Evolutionary conservation across 1,284 basidiomycete genomes (phyloP), one percentile per base, ranked within the genome.

Genomic region (Ganoderma leucocontextum): DNA sequence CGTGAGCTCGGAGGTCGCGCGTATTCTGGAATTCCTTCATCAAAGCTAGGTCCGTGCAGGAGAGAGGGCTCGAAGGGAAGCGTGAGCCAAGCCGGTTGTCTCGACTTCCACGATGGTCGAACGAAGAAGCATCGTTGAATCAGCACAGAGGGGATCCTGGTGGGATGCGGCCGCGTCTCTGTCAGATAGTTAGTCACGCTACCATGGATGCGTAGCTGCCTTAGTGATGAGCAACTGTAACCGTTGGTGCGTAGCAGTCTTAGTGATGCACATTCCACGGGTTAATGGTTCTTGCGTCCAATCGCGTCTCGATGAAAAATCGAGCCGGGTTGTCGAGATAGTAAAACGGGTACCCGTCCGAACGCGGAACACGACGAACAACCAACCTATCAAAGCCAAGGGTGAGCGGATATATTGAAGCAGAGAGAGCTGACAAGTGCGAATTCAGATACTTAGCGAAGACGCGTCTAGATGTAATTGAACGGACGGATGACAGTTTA

Each of bases 1-100:
- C 69, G 69, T 58, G 68, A 72, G 70, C 63, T 69, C 47, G 71
- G 44, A 49, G 60, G 67, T 72, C 68, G 68, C 68, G 71, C 68
- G 71, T 66, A 58, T 57, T 19, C 57, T 55, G 53, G 57, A 60
- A 44, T 63, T 41, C 36, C 62, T 59, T 70, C 60, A 63, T 38
- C 68, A 64, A 60, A 36, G 4, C 62, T 17, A 41, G 59, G 57
- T 42, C 22, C 39, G 39, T 39, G 35, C 19, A 19, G 52, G 19
- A 53, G 35, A 47, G 22, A 22, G 36, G 49, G 13, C 58, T 36
- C 52, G 36, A 25, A 49, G 64, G 64, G 62, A 64, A 36, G 64
- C 22, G 4, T 17, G 66, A 61, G 42, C 44, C 44, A 47, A 47
- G n/a, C 44, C 7, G 19, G 44, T 8, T n/a, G 57, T 41, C 29